These are phyloP conservation scores for Talaromyces sp. DNA, from an alignment of 2,329 filamentous ascomycete species.

Conservation along the genomic window DNA sequence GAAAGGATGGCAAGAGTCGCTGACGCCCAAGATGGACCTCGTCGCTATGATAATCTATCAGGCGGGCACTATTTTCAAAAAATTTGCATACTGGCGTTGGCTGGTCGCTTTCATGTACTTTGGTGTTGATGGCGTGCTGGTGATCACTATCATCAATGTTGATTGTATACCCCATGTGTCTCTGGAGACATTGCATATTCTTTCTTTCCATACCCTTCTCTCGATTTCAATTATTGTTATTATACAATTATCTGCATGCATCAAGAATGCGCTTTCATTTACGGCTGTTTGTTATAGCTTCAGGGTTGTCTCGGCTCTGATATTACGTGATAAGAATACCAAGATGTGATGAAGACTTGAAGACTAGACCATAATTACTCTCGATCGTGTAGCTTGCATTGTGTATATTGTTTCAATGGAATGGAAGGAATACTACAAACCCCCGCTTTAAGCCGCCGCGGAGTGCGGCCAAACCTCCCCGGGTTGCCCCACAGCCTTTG, in stretches of 20 bases:
- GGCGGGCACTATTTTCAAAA: background rate
- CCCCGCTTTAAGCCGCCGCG: slow-evolving; percentile 4
- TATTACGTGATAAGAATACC: background rate
- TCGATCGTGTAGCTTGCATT: background rate
- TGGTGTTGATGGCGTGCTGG: background rate
- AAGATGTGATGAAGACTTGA: background rate
- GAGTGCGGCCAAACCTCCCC: slow-evolving; percentile 19
- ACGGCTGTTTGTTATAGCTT: background rate
- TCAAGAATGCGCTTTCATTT: background rate
- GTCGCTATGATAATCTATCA: background rate
- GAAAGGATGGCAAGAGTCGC: slow-evolving; percentile 11
- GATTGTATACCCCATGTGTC: background rate
- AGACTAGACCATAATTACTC: background rate
- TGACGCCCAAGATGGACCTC: background rate
- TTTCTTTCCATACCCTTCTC: background rate
- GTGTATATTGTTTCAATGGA: no score
- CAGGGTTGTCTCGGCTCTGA: background rate
- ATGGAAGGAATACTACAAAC: background rate
- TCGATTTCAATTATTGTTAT: background rate
- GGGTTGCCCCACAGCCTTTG: slow-evolving; percentile 19
- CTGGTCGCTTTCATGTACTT: background rate
- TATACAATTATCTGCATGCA: background rate
- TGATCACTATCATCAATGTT: background rate
- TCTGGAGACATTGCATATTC: background rate
- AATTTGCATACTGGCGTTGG: background rate